These are phyloP conservation scores for Calvatia gigantea DNA, from an alignment of 768 basidiomycete species.

Conservation along the genomic window DNA sequence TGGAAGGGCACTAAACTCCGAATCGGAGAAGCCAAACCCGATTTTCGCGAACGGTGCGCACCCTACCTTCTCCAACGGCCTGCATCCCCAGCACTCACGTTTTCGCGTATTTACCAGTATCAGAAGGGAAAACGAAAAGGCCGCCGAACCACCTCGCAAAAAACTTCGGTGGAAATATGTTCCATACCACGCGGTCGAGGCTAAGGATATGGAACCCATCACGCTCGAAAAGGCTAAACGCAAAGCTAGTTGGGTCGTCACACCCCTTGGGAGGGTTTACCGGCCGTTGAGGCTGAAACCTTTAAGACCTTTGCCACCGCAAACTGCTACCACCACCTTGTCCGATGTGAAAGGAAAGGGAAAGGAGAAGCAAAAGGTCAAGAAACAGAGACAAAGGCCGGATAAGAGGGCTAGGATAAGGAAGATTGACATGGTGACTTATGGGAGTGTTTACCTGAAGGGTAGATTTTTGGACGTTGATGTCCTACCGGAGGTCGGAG, in stretches of 20 bases:
- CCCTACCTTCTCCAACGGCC: background rate
- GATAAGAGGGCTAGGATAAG: conserved; percentile 55
- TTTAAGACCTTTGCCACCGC: conserved; percentile 47
- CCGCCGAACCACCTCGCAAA: conserved; percentile 31
- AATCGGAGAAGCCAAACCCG: conserved; percentile 79
- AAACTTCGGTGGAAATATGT: conserved; percentile 26
- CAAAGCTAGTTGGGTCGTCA: conserved; percentile 66
- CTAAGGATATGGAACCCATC: conserved; percentile 61
- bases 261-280: conserved; percentile 61
- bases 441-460: conserved; percentile 66
- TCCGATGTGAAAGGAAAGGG: conserved; percentile 11
- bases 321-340: conserved; percentile 11
- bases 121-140: conserved; percentile 22
- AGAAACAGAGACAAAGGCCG: conserved; percentile 44
- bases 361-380: conserved; percentile 30
- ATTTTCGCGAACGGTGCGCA: conserved; percentile 60
- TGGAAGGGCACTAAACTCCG: conserved; percentile 89
- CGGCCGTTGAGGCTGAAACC: conserved; percentile 73
- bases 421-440: conserved; percentile 71
- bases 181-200: conserved; percentile 37
- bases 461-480: conserved; percentile 61
- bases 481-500: conserved; percentile 20
- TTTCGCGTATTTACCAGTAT: too few relatives aligned
- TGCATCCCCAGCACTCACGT: conserved; percentile 2
- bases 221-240: conserved; percentile 52